phyloP scores from a whole-genome alignment of 2,329 filamentous ascomycete genomes.

The Fusarium humuli region DNA sequence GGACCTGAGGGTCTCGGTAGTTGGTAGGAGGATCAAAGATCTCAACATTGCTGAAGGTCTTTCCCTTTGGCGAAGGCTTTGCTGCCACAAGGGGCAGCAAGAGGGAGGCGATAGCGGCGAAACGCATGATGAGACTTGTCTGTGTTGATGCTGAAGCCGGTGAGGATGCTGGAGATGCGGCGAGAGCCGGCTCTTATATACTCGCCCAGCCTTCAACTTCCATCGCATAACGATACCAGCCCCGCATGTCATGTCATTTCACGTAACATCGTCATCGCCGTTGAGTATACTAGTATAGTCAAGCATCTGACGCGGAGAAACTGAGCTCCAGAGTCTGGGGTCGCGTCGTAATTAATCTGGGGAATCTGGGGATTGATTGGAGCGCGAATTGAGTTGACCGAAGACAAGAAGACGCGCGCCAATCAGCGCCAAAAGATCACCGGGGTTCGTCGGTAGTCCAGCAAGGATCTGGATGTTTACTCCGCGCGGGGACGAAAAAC shows the following conservation, averaged over 20 bases:
- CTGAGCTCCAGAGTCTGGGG: conserved; percentile 22
- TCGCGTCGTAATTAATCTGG: conserved; percentile 21
- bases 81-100: conserved; percentile 34
- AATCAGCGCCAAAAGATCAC: conserved; percentile 9
- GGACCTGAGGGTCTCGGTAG: conserved; percentile 57
- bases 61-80: conserved; percentile 22
- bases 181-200: conserved; percentile 20
- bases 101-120: conserved; percentile 23
- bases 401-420: conserved; percentile 24
- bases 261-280: neutral
- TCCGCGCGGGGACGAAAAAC: conserved; percentile 17
- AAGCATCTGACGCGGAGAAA: conserved; percentile 26
- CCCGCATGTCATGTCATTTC: conserved; percentile 16
- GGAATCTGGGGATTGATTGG: conserved; percentile 35
- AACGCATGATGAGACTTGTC: conserved; percentile 30
- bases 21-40: conserved; percentile 57
- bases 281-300: neutral
- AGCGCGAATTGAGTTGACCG: conserved; percentile 13
- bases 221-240: neutral
- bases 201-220: neutral
- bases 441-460: conserved; percentile 7
- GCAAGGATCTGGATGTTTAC: conserved; percentile 16
- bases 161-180: neutral
- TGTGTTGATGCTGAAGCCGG: conserved; percentile 8
- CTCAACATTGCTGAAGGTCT: conserved; percentile 47